A percentile compares a stretch with the other conserved stretches of the same genome.
Evolutionary conservation across 306 rosid genomes (phyloP).

Genomic region (Quercus variabilis): DNA sequence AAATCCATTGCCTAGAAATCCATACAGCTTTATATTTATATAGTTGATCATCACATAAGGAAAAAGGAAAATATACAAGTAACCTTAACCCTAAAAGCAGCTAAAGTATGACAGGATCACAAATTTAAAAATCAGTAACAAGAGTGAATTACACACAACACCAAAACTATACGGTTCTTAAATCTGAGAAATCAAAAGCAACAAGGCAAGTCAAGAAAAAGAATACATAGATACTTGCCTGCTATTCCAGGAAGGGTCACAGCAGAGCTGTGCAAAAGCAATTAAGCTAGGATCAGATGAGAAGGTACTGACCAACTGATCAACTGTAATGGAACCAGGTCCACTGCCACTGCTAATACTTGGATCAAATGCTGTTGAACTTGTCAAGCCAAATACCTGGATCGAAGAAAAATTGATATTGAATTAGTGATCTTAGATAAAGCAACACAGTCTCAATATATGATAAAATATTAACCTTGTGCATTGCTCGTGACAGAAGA

Average conservation of each 20-base stretch:
- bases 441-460: not conserved
- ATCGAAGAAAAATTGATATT: conserved; percentile 24
- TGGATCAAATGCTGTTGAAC: conserved; percentile 45
- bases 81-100: not conserved
- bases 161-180: not conserved
- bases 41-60: not conserved
- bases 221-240: conserved; percentile 40
- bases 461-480: conserved; percentile 55
- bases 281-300: conserved; percentile 97
- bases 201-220: conserved; percentile 10
- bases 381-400: conserved; percentile 87
- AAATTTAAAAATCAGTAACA: not conserved
- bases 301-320: conserved; percentile 90
- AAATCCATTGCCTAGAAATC: not conserved
- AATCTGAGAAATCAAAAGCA: not conserved
- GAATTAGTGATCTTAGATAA: not conserved
- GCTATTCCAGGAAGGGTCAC: conserved; percentile 80
- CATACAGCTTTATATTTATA: not conserved
- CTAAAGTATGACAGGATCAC: not conserved
- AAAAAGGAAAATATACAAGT: not conserved
- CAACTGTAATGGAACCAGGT: conserved; percentile 73
- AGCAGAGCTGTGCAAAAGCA: conserved; percentile 95
- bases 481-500: conserved; percentile 90
- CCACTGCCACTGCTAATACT: conserved; percentile 35
- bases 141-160: conserved; percentile 3